Base-by-base conservation (phyloP, 441 rosid genomes). In the Pelargonium fulgidum region DNA sequence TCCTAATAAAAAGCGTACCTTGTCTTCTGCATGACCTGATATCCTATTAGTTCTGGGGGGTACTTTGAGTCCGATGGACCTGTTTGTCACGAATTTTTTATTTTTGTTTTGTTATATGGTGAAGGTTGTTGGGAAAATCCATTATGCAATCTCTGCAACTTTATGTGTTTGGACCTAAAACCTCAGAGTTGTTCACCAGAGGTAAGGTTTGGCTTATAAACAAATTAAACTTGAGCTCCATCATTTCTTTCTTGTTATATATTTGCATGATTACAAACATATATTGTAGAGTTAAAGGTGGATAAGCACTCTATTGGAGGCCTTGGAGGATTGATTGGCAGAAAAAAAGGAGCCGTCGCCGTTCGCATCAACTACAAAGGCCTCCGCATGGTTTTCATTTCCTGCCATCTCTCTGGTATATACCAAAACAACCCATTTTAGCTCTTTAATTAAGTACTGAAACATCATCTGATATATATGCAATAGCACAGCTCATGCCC, bases 311-410 rank as follows among this genome's bases (percentile, higher is more conserved):
- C 91, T 0, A 75, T 83, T 0, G 91, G 89, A 20, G 93, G 93
- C 0, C 72, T 73, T 63, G 96, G 96, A 72, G 88, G 96, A 62
- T 74, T 89, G 14, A 81, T 80, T 5, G 73, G 89, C 68, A 81
- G 91, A 77, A 86, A 82, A 48, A 87, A 87, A 73, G 96, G 93
- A n/a, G 89, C 96, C 0, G 96, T 88, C 2, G 87, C 90, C n/a
- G 80, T 90, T 67, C 76, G 73, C 54, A 82, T 90, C 65, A 77
- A 77, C 64, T 88, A 73, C 70, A 81, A 84, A 75, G 93, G 86
- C 39, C 78, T 86, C 63, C 69, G 39, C 63, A 85, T 88, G 82
- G 81, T 84, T 62, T 90, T 84, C 75, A 83, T 85, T 77, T 77
- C 96, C 65, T 86, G 90, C 67, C 96, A 90, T 79, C 93, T 90